Evolutionary conservation across 169 alveolate species (phyloP), one percentile per base, ranked within the genome.

Genomic region (Cystoisospora suis): DNA sequence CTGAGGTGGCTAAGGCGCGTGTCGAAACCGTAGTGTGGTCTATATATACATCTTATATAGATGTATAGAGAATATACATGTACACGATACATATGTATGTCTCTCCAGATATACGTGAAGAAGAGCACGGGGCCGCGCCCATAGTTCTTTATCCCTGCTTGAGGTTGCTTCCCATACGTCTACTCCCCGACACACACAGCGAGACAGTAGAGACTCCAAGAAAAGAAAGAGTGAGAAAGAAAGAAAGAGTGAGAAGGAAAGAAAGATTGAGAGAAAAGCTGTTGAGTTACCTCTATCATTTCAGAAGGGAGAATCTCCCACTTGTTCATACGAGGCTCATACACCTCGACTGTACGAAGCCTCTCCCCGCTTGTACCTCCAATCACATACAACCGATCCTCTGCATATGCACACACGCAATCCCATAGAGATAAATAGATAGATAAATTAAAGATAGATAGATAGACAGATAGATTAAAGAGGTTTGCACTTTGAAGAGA

Each of bases 291-390:
- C 90, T 96, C 97, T 29, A 96, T 88, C 90, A 96, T 90, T 42
- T 94, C 95, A n/a, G 93, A 93, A 40, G 96, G 94, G 44, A 95
- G 81, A 9, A 89, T 81, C 86, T 95, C 96, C 98, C 98, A 97
- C 86, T 95, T 95, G 87, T 96, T 94, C 95, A 94, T 94, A n/a
- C 96, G 94, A 36, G 96, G 97, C 81, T 96, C 98, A 89, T 95
- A 96, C 83, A 95, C 93, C 90, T 97, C 98, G 34, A 96, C 97
- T 34, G 96, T 93, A 49, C 95, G 95, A 69, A 97, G 96, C 79
- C 98, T 91, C 69, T 96, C 97, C 15, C 98, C 98, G 69, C 92
- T 93, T 5, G 98, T 94, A 38, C 98, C 98, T 23, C 98, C 98
- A 27, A 95, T 53, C 29, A 95, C 97, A 85, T 92, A 95, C 15